Percentiles rank a stretch among this genome's conserved stretches.
Conservation (phyloP, 129 eudicot species). For the Chrysanthemum seticuspe region DNA sequence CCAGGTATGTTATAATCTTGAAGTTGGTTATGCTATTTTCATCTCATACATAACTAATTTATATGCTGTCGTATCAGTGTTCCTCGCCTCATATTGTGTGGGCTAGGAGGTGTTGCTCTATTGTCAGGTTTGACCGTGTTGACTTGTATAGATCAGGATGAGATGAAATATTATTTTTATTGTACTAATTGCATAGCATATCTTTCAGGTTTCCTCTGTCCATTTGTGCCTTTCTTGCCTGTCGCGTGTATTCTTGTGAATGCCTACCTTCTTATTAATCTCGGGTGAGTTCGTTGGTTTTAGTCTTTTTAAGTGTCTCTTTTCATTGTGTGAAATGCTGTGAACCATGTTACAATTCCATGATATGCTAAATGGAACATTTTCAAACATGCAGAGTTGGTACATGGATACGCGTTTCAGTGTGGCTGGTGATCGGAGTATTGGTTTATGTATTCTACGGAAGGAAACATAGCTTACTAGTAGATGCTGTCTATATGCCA, state of each 20-base stretch:
- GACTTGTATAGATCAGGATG: conserved; percentile 48
- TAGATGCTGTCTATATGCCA: conserved; percentile 36
- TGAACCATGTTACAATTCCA: not conserved
- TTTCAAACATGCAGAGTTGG: conserved; percentile 34
- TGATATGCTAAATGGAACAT: not conserved
- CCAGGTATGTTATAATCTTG: too few relatives aligned
- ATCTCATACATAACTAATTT: too few relatives aligned
- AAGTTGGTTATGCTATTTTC: too few relatives aligned
- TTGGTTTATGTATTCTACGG: conserved; percentile 58
- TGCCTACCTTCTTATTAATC: conserved; percentile 79
- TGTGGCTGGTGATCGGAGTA: conserved; percentile 57
- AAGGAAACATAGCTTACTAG: conserved; percentile 51
- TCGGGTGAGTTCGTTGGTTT: conserved; percentile 58
- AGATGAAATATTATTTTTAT: not conserved
- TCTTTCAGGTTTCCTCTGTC: conserved; percentile 78
- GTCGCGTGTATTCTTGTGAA: conserved; percentile 78
- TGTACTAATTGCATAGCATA: not conserved
- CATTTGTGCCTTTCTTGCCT: conserved; percentile 82
- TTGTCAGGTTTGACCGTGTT: conserved; percentile 42
- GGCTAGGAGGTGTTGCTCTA: conserved; percentile 43
- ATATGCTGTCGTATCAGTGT: conserved; percentile 18
- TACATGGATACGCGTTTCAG: conserved; percentile 58
- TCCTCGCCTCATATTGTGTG: conserved; percentile 46
- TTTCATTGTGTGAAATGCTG: not conserved
- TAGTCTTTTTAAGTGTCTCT: not conserved